Base-by-base conservation (phyloP, 2,329 filamentous ascomycete species). In the Arthrobotrys conoides region DNA sequence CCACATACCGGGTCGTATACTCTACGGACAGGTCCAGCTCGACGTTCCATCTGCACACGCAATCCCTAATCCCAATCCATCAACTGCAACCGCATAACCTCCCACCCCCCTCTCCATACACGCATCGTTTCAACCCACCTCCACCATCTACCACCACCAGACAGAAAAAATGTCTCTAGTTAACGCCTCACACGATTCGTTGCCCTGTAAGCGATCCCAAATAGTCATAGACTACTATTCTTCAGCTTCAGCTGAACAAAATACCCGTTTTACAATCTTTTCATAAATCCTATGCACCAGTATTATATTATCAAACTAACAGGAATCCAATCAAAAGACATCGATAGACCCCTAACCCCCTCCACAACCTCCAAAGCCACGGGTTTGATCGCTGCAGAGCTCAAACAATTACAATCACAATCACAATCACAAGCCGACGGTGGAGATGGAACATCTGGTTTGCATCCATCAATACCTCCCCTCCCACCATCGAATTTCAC, bases 141-240 rank as follows among this genome's bases (percentile, higher is more conserved):
- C 48, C 48, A 14, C 48, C 8, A n/a, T n/a, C n/a, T n/a, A n/a
- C 3, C 22, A 22, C 9, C 3, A 16, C 27, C 27, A 41, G 5
- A 41, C n/a, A n/a, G n/a, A 20, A 1, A 46, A 20, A 80, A 92
- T 93, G 91, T 88, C 91, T 80, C 87, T 91, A 76, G 90, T 91
- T 80, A 89, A 89, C 80, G 89, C 89, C 83, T 88, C 91, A 79
- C 91, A 94, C 85, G 92, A 96, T 83, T 93, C 92, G 22, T 90
- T 96, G 22, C 92, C 93, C 61, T 95, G 92, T 94, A 88, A 81
- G 89, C 18, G 65, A 12, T 36, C 44, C 76, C 53, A 49, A 61
- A 41, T 61, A 24, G 57, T 61, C 27, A 41, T 61, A 61, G 57
- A 44, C 22, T 82, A 12, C 48, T 24, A 5, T 12, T 20, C 48